Base-by-base conservation (phyloP, 2,329 filamentous ascomycete genomes). In the Thielaviopsis populi region DNA sequence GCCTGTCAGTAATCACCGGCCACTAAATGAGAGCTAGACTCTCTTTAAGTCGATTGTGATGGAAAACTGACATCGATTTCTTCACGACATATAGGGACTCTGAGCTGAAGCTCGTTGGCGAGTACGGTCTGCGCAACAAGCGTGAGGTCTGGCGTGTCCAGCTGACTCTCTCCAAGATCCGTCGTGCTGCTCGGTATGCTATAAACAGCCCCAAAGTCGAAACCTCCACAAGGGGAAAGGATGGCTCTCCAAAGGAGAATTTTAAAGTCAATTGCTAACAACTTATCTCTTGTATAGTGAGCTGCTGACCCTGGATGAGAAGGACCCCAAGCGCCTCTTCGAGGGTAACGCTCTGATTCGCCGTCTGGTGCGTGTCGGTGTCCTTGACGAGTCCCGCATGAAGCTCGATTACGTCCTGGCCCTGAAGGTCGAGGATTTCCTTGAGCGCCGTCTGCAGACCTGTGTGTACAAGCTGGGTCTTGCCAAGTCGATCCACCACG, bases 361-460 rank as follows among this genome's bases (percentile, higher is more conserved):
- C 79, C 94, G 94, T 89, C 91, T 99, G 72, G 94, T 99, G 71
- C 94, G 94, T 79, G 91, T 97, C 77, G 94, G 94, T 89, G 94
- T 99, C 75, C 90, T 99, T 75, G 94, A 99, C 79, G 94, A 99
- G 84, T 91, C 91, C 78, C 94, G 94, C 86, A 99, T 99, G 94
- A 99, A 96, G 89, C 94, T 99, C 85, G 94, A 99, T 96, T 96
- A 99, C 88, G 94, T 99, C 77, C 83, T 99, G 77, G 94, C 94
- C 81, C 87, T 99, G 68, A 95, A 96, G 85, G 88, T 95, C 74
- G 94, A 99, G 82, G 94, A 99, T 81, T 99, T 99, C 88, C 85
- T 99, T 81, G 94, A 99, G 88, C 92, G 94, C 75, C 91, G 94
- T 80, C 91, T 97, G 72, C 92, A 99, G 87, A 99, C 94, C 74